A percentile compares a stretch with the other conserved stretches of the same genome.
Evolutionary conservation across 306 rosid genomes (phyloP).

Genomic region (Quercus rubra): DNA sequence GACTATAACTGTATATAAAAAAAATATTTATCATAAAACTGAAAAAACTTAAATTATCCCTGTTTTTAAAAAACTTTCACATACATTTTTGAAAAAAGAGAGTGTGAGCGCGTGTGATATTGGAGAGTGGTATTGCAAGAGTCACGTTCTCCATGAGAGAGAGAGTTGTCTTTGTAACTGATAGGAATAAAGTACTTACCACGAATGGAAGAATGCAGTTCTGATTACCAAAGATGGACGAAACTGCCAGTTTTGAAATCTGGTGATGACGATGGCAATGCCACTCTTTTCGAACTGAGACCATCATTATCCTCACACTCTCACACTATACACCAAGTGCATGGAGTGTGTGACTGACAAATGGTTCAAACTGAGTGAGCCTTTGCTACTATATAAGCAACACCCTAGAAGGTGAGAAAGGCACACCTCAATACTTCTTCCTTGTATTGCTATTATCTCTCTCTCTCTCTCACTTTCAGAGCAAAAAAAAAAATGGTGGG

Average conservation of each 20-base stretch:
- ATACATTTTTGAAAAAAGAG: too few species aligned
- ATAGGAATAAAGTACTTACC: neutral
- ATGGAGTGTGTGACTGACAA: neutral
- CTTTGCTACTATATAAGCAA: too few species aligned
- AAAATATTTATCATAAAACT: too few species aligned
- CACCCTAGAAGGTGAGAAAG: too few species aligned
- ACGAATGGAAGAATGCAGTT: neutral
- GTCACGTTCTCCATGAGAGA: too few species aligned
- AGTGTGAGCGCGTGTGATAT: too few species aligned
- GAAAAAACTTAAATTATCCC: too few species aligned
- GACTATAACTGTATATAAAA: too few species aligned
- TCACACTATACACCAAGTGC: neutral
- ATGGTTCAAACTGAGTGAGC: neutral
- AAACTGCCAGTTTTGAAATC: neutral
- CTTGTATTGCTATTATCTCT: neutral
- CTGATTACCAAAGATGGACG: neutral
- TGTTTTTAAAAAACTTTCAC: too few species aligned
- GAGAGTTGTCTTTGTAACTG: neutral
- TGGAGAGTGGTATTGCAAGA: too few species aligned
- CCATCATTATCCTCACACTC: neutral
- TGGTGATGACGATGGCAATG: neutral
- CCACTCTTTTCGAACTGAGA: neutral
- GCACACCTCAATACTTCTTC: neutral
- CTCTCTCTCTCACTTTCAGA: neutral
- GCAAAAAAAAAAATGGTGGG: constrained; percentile 12